Percentiles rank a stretch among this genome's conserved stretches.
These are phyloP conservation scores for Auricularia sp. DNA, from an alignment of 768 basidiomycete genomes.

Conservation along the genomic window DNA sequence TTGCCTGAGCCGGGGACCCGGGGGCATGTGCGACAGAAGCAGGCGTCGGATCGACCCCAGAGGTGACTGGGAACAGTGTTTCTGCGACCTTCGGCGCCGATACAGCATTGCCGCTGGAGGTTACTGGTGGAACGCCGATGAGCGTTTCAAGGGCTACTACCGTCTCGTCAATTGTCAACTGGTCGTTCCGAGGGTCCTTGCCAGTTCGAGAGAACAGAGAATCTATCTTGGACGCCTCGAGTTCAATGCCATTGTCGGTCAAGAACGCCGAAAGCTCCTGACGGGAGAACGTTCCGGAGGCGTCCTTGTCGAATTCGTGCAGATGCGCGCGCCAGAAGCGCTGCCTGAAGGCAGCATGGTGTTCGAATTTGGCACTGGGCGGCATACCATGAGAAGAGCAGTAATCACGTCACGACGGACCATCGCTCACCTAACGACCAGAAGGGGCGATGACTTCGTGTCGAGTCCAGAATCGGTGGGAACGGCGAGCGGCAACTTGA, in stretches of 20 bases:
- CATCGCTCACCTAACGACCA: background rate
- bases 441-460: background rate
- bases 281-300: background rate
- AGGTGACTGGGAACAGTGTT: no score
- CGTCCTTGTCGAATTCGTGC: background rate
- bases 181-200: background rate
- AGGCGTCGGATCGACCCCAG: no score
- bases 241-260: background rate
- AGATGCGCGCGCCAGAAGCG: background rate
- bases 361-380: background rate
- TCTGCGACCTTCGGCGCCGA: no score
- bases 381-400: no score
- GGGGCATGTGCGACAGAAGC: no score
- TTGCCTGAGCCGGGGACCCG: no score
- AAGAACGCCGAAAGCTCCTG: background rate
- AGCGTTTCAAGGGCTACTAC: background rate
- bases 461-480: background rate
- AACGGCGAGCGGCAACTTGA: background rate
- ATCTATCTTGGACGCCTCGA: background rate
- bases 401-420: background rate
- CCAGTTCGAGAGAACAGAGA: background rate
- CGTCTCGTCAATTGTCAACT: background rate
- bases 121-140: background rate
- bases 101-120: background rate
- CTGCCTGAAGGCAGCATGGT: background rate